These are phyloP conservation scores for Monilinia laxa DNA, from an alignment of 2,329 filamentous ascomycete genomes.

Conservation along the genomic window DNA sequence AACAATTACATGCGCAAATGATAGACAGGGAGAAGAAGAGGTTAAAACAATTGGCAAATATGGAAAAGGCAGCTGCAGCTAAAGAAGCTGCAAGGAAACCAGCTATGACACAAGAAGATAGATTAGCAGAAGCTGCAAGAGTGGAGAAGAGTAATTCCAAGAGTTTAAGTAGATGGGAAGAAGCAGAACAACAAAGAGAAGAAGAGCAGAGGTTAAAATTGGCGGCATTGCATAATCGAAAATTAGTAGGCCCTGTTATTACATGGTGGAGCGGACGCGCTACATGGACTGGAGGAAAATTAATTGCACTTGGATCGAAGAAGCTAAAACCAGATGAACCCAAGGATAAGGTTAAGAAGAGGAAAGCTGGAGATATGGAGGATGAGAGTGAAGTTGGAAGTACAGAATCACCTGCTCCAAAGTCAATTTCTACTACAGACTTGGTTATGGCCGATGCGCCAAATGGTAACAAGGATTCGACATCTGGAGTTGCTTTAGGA, in stretches of 20 bases:
- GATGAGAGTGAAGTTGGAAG: conserved; percentile 26
- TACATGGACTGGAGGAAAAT: conserved; percentile 73
- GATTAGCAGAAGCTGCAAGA: conserved; percentile 75
- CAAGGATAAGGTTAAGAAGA: conserved; percentile 54
- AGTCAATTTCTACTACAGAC: neutral
- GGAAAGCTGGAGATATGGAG: conserved; percentile 54
- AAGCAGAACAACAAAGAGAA: conserved; percentile 83
- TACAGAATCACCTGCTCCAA: conserved; percentile 11
- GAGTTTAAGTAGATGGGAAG: conserved; percentile 91
- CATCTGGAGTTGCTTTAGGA: neutral
- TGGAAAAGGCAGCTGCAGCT: conserved; percentile 60
- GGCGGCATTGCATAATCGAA: conserved; percentile 83
- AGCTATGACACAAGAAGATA: conserved; percentile 84
- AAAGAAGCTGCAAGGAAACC: conserved; percentile 72
- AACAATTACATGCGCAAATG: conserved; percentile 65
- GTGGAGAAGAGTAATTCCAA: conserved; percentile 86
- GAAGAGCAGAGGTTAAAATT: conserved; percentile 80
- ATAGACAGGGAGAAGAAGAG: conserved; percentile 69
- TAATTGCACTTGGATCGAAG: conserved; percentile 65
- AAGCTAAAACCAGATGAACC: conserved; percentile 59
- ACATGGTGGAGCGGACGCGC: conserved; percentile 93
- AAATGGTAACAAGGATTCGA: neutral
- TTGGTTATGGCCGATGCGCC: neutral
- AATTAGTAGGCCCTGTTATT: conserved; percentile 83
- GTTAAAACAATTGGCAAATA: conserved; percentile 66